A percentile compares a stretch with the other conserved stretches of the same genome.
Evolutionary conservation across 2,329 filamentous ascomycete genomes (phyloP).

Genomic region (Dichotomopilus funicola): DNA sequence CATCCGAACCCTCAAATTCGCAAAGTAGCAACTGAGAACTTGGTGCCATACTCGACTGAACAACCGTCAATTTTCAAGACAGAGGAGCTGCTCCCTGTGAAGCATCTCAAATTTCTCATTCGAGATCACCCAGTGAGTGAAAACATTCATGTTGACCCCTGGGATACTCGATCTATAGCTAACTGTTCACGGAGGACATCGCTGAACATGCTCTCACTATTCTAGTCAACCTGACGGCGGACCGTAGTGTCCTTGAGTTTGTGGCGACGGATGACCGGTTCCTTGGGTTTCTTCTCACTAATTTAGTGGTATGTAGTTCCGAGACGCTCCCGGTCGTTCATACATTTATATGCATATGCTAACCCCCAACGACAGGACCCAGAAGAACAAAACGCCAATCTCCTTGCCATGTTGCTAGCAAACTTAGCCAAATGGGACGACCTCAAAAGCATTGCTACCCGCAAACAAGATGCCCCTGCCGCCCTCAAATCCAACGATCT

Average conservation of each 20-base stretch:
- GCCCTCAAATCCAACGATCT: constrained; percentile 65
- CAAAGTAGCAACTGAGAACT: constrained; percentile 75
- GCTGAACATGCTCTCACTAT: constrained; percentile 90
- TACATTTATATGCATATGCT: neutral
- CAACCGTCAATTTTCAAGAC: constrained; percentile 79
- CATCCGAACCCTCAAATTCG: constrained; percentile 89
- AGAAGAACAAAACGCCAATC: constrained; percentile 74
- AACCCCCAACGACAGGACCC: constrained; percentile 35
- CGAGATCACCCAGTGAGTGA: constrained; percentile 69
- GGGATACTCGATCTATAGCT: constrained; percentile 1
- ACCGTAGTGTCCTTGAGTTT: constrained; percentile 65
- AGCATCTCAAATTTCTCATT: constrained; percentile 79
- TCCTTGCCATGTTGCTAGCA: constrained; percentile 84
- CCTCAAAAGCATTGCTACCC: constrained; percentile 60
- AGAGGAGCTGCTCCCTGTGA: constrained; percentile 69
- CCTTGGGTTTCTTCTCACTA: constrained; percentile 62
- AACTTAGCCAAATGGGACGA: constrained; percentile 80
- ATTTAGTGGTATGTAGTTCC: constrained; percentile 60
- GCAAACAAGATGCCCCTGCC: constrained; percentile 62
- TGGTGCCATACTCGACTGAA: constrained; percentile 71
- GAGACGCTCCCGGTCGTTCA: constrained; percentile 14
- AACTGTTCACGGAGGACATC: constrained; percentile 54
- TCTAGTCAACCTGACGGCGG: constrained; percentile 77
- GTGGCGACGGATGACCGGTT: constrained; percentile 77
- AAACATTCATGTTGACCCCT: constrained; percentile 6